Evolutionary conservation across 1,284 basidiomycete genomes (phyloP).

Genomic region (Pterulicium gracile): DNA sequence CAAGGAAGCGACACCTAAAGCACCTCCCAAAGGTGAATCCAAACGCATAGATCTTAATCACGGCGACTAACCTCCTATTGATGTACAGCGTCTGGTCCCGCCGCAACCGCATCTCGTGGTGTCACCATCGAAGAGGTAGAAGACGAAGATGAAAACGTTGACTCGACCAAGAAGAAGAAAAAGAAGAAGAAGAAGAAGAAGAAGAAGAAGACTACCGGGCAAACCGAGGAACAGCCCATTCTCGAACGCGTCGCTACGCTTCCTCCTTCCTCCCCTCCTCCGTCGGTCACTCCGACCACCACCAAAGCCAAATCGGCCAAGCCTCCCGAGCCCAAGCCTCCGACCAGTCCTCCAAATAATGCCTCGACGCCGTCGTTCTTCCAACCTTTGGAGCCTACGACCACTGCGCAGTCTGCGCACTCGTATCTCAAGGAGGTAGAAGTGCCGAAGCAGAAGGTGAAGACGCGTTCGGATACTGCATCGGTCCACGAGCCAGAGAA

Average conservation of each 20-base stretch:
- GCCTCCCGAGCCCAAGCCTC: slow-evolving; percentile 11
- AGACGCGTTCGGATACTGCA: slow-evolving; percentile 49
- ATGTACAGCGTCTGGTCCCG: no score
- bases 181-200: slow-evolving; percentile 64
- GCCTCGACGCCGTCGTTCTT: slow-evolving; percentile 35
- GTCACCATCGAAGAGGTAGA: slow-evolving; percentile 58
- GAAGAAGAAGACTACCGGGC: slow-evolving; percentile 36
- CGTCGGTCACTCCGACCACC: slow-evolving; percentile 8
- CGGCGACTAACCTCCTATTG: no score
- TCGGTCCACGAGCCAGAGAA: slow-evolving; percentile 28
- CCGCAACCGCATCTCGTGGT: not conserved
- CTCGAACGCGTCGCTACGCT: slow-evolving; percentile 12
- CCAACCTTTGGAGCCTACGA: slow-evolving; percentile 30
- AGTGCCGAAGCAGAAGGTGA: slow-evolving; percentile 49
- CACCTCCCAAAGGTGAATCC: not conserved
- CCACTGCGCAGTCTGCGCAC: slow-evolving; percentile 50
- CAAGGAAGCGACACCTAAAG: not conserved
- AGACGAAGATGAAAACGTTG: slow-evolving; percentile 40
- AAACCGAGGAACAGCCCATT: slow-evolving; percentile 15
- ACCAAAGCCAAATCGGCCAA: slow-evolving; percentile 10
- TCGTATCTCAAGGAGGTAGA: slow-evolving; percentile 47
- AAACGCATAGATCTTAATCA: no score
- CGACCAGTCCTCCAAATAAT: slow-evolving; percentile 17
- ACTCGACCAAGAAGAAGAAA: slow-evolving; percentile 47
- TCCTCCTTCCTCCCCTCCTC: slow-evolving; percentile 10